These are phyloP conservation scores for Mycosarcoma maydis DNA, from an alignment of 1,284 basidiomycete genomes.

Conservation along the genomic window DNA sequence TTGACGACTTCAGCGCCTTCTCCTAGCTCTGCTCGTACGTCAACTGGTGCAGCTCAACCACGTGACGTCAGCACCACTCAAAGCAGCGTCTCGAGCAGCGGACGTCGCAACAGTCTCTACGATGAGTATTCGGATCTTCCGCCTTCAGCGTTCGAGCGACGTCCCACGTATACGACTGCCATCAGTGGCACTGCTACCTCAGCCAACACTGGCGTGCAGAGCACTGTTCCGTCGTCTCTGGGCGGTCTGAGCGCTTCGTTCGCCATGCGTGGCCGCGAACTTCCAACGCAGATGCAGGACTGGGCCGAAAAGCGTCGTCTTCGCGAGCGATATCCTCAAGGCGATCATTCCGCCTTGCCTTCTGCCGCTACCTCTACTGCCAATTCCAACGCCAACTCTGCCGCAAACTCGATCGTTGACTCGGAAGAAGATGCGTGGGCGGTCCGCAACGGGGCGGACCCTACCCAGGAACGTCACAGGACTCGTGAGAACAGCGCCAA, in stretches of 20 bases:
- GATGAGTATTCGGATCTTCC: constrained; percentile 45
- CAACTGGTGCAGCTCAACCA: not conserved
- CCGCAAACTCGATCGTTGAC: constrained; percentile 40
- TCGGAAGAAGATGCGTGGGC: constrained; percentile 32
- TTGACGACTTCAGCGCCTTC: not conserved
- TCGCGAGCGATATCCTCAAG: constrained; percentile 57
- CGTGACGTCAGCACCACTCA: constrained; percentile 7
- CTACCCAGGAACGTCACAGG: constrained; percentile 1
- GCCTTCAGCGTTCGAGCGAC: constrained; percentile 44
- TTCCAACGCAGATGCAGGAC: constrained; percentile 53
- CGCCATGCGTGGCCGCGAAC: constrained; percentile 58
- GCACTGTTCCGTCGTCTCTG: constrained; percentile 33
- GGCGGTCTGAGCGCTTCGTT: constrained; percentile 55
- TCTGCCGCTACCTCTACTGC: constrained; percentile 53
- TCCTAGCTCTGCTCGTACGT: not conserved
- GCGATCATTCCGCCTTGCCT: constrained; percentile 56
- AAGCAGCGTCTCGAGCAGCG: constrained; percentile 5
- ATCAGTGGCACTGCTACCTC: constrained; percentile 1
- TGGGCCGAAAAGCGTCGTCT: constrained; percentile 59
- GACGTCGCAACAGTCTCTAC: constrained; percentile 25
- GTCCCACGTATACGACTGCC: constrained; percentile 25
- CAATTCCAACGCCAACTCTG: constrained; percentile 40
- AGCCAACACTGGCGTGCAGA: constrained; percentile 10
- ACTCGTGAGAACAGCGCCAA: constrained; percentile 26
- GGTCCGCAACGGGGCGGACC: constrained; percentile 4